These are phyloP conservation scores for Aureobasidium mangrovei DNA, from an alignment of 2,329 filamentous ascomycete genomes.

Conservation along the genomic window DNA sequence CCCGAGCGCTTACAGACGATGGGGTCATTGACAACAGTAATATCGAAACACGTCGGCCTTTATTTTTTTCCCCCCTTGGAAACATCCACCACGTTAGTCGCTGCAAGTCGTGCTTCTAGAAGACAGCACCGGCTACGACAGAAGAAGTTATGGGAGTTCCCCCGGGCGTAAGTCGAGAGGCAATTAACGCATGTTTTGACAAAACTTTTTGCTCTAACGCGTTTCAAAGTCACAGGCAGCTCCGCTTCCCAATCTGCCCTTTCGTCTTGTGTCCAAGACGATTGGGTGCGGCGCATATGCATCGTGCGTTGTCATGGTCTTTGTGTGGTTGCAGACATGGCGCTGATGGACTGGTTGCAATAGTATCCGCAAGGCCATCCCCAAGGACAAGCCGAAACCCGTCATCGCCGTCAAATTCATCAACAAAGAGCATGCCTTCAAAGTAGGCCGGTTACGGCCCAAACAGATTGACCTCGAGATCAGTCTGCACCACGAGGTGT, in stretches of 20 bases:
- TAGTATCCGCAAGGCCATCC: conserved; percentile 89
- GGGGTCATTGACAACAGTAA: conserved; percentile 3
- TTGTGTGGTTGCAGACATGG: background rate
- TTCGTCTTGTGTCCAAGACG: conserved; percentile 90
- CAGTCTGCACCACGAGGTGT: conserved; percentile 72
- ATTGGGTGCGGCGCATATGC: conserved; percentile 96
- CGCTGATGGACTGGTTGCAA: background rate
- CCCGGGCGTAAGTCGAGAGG: conserved; percentile 23
- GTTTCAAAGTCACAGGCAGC: conserved; percentile 67
- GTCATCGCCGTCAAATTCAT: conserved; percentile 98
- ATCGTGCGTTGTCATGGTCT: conserved; percentile 53
- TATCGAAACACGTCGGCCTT: background rate
- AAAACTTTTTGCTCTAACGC: conserved; percentile 7
- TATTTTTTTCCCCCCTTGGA: background rate
- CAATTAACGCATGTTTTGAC: background rate
- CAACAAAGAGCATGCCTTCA: conserved; percentile 89
- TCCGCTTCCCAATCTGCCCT: conserved; percentile 83
- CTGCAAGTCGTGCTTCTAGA: background rate
- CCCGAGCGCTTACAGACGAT: background rate
- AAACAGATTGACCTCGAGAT: conserved; percentile 92
- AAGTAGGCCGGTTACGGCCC: conserved; percentile 75
- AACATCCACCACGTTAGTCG: background rate
- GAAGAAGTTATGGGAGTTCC: conserved; percentile 21
- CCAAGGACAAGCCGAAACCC: conserved; percentile 57
- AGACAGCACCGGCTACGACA: background rate